Percentiles rank a stretch among this genome's conserved stretches.
Conservation (phyloP, 2,329 filamentous ascomycete genomes). For the Pleurostoma richardsiae region DNA sequence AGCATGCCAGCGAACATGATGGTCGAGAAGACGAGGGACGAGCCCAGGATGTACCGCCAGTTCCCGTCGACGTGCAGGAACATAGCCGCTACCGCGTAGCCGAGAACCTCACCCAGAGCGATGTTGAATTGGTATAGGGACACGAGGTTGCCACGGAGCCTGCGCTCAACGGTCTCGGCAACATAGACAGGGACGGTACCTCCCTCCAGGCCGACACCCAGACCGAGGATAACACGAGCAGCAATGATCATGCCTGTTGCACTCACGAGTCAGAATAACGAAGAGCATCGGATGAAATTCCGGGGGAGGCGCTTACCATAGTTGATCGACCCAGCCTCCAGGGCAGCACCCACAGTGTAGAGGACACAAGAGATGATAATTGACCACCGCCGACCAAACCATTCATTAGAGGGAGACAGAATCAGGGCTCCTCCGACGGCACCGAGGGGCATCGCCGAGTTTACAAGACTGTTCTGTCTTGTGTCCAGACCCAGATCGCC, state of each 20-base stretch:
- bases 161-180: conserved; percentile 64
- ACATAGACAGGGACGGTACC: conserved; percentile 73
- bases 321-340: conserved; percentile 63
- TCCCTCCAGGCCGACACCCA: conserved; percentile 68
- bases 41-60: conserved; percentile 71
- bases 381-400: conserved; percentile 60
- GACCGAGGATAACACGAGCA: conserved; percentile 62
- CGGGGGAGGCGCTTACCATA: conserved; percentile 37
- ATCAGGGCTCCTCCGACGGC: conserved; percentile 66
- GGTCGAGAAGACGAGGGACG: conserved; percentile 65
- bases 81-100: conserved; percentile 68
- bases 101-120: conserved; percentile 67
- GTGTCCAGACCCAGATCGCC: conserved; percentile 47
- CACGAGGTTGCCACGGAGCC: conserved; percentile 65
- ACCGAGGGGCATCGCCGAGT: conserved; percentile 66
- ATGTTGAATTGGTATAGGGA: conserved; percentile 74
- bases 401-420: conserved; percentile 63
- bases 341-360: conserved; percentile 64
- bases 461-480: conserved; percentile 59
- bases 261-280: neutral
- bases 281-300: neutral
- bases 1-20: conserved; percentile 61
- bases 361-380: conserved; percentile 66
- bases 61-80: conserved; percentile 65
- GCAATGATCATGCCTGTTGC: conserved; percentile 58